Evolutionary conservation across 495 filamentous ascomycete genomes (phyloP).

Genomic region (Lophiotrema nucula): DNA sequence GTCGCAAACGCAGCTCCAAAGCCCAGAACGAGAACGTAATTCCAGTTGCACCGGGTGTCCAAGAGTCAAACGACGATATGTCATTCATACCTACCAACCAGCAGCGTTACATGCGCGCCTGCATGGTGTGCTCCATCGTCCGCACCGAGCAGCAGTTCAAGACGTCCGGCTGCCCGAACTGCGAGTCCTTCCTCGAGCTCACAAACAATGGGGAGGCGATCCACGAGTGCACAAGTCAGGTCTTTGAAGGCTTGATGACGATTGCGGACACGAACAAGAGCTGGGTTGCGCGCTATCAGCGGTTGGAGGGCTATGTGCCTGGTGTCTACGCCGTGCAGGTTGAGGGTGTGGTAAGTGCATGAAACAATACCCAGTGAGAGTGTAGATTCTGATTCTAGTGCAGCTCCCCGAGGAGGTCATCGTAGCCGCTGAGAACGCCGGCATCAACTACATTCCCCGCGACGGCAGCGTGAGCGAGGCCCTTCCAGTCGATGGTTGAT

Average conservation of each 20-base stretch:
- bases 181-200: constrained; percentile 84
- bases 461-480: constrained; percentile 52
- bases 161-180: constrained; percentile 80
- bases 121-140: constrained; percentile 97
- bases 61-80: no score
- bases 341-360: constrained; percentile 62
- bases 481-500: constrained; percentile 11
- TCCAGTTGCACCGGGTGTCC: no score
- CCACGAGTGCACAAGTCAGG: constrained; percentile 88
- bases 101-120: constrained; percentile 78
- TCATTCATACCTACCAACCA: constrained; percentile 27
- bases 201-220: constrained; percentile 73
- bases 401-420: constrained; percentile 43
- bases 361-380: neutral
- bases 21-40: neutral
- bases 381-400: neutral
- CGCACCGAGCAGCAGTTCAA: constrained; percentile 47
- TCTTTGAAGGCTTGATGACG: constrained; percentile 86
- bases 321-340: constrained; percentile 95
- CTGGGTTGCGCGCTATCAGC: constrained; percentile 94
- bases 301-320: constrained; percentile 79
- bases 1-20: neutral
- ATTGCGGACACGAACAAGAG: constrained; percentile 72
- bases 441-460: constrained; percentile 45
- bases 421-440: constrained; percentile 37